phyloP scores from a whole-genome alignment of 768 basidiomycete genomes.

The Agaricus sinodeliciosus region DNA sequence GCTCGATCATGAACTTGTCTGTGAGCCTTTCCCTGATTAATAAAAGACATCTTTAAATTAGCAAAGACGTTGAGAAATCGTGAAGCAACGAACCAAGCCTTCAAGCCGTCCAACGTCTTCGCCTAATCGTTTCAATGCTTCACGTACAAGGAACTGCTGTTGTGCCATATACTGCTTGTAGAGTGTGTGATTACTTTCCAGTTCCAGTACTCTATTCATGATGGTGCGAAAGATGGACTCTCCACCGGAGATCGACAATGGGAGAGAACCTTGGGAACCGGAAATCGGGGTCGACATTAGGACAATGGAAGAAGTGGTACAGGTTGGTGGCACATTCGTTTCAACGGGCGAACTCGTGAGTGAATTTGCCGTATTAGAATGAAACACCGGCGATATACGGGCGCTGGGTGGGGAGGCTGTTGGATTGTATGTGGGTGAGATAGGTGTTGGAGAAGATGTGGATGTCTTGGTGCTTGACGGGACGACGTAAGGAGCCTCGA shows the following conservation, averaged over 20 bases:
- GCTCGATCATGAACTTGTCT: slow-evolving; percentile 58
- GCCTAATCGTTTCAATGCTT: slow-evolving; percentile 65
- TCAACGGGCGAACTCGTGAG: slow-evolving; percentile 7
- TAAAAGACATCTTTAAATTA: not conserved
- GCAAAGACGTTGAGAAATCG: not conserved
- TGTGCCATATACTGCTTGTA: slow-evolving; percentile 85
- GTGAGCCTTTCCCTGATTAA: slow-evolving; percentile 59
- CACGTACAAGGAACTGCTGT: slow-evolving; percentile 70
- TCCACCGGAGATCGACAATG: slow-evolving; percentile 33
- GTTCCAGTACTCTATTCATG: slow-evolving; percentile 81
- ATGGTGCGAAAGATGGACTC: slow-evolving; percentile 97
- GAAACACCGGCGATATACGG: not conserved
- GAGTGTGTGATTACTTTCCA: slow-evolving; percentile 85
- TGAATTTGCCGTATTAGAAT: slow-evolving; percentile 2
- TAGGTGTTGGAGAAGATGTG: slow-evolving; percentile 1
- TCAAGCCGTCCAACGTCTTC: slow-evolving; percentile 77
- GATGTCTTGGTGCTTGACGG: not conserved
- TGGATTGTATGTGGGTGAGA: not conserved
- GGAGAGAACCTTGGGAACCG: slow-evolving; percentile 6
- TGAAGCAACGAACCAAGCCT: slow-evolving; percentile 48
- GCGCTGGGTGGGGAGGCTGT: slow-evolving; percentile 3
- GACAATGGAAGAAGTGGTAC: slow-evolving; percentile 10
- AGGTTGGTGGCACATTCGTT: slow-evolving; percentile 6
- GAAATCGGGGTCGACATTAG: slow-evolving; percentile 11
- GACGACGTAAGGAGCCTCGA: not conserved